phyloP scores from a whole-genome alignment of 2,329 filamentous ascomycete genomes.

The Huntiella decipiens region DNA sequence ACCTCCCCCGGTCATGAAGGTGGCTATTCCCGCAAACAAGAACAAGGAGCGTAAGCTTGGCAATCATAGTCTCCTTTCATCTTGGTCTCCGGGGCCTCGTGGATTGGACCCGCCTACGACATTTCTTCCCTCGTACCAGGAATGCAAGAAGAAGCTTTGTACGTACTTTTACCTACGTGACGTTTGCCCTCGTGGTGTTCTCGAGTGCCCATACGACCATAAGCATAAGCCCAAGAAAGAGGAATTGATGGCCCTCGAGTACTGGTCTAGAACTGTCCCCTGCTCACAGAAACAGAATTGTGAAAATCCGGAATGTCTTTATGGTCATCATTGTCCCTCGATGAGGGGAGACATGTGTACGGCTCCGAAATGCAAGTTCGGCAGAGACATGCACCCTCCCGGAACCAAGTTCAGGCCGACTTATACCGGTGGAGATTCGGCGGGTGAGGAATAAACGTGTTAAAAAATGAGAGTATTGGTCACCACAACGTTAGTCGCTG shows the following conservation, averaged over 20 bases:
- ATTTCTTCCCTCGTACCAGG: conserved; percentile 21
- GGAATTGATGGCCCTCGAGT: conserved; percentile 36
- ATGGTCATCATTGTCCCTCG: conserved; percentile 42
- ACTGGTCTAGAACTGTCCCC: conserved; percentile 36
- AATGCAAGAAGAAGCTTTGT: conserved; percentile 37
- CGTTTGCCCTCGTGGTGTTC: conserved; percentile 32
- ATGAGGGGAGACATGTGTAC: conserved; percentile 31
- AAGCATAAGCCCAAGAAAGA: conserved; percentile 32
- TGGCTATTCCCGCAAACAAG: conserved; percentile 3
- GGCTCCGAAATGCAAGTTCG: conserved; percentile 5
- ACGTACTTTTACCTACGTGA: conserved; percentile 43
- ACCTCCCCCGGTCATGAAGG: conserved; percentile 1
- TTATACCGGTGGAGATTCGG: too few species aligned
- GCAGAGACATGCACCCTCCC: conserved; percentile 2
- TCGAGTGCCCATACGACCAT: conserved; percentile 36
- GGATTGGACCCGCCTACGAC: conserved; percentile 2
- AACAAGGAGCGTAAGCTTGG: not conserved
- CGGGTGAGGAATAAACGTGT: too few species aligned
- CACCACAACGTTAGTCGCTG: too few species aligned
- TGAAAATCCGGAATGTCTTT: conserved; percentile 37
- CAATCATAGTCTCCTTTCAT: not conserved
- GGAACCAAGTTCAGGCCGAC: not conserved
- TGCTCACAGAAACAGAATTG: conserved; percentile 40
- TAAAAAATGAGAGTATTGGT: too few species aligned
- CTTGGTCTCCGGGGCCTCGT: conserved; percentile 3